phyloP scores from a whole-genome alignment of 2,329 filamentous ascomycete genomes.

The Botryotinia convoluta region DNA sequence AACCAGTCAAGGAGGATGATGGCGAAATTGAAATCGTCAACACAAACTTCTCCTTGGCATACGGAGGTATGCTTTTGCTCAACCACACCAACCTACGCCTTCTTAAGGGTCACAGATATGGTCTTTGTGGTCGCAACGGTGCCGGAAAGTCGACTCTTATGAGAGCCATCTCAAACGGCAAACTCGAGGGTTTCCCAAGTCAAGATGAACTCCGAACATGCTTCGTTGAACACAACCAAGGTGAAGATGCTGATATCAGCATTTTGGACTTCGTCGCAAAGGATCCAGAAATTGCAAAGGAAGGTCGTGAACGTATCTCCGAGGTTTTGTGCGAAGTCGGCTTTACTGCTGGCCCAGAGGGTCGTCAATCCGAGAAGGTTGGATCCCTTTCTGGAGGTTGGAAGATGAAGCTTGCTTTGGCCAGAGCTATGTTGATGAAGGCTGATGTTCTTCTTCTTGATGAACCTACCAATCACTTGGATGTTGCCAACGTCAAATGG shows the following conservation, averaged over 20 bases:
- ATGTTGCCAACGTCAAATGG: slow-evolving; percentile 95
- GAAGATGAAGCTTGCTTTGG: slow-evolving; percentile 99
- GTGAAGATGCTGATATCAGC: slow-evolving; percentile 93
- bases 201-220: slow-evolving; percentile 92
- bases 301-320: slow-evolving; percentile 77
- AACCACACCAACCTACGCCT: slow-evolving; percentile 94
- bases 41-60: slow-evolving; percentile 93
- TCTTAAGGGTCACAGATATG: slow-evolving; percentile 94
- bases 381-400: slow-evolving; percentile 95
- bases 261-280: slow-evolving; percentile 91
- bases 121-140: slow-evolving; percentile 94
- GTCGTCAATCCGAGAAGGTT: slow-evolving; percentile 83
- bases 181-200: slow-evolving; percentile 93
- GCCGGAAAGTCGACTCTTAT: slow-evolving; percentile 99
- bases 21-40: slow-evolving; percentile 97
- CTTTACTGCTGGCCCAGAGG: slow-evolving; percentile 85
- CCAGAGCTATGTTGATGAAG: slow-evolving; percentile 91
- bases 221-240: slow-evolving; percentile 99
- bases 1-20: slow-evolving; percentile 81
- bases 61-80: slow-evolving; percentile 94
- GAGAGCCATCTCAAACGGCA: slow-evolving; percentile 92
- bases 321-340: slow-evolving; percentile 87
- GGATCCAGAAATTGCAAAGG: slow-evolving; percentile 78
- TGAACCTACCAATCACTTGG: slow-evolving; percentile 98
- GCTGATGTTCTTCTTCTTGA: slow-evolving; percentile 96